Percentiles rank a stretch among this genome's conserved stretches.
These are phyloP conservation scores for Eucalyptus urophylla DNA, from an alignment of 345 rosid species.

Conservation along the genomic window DNA sequence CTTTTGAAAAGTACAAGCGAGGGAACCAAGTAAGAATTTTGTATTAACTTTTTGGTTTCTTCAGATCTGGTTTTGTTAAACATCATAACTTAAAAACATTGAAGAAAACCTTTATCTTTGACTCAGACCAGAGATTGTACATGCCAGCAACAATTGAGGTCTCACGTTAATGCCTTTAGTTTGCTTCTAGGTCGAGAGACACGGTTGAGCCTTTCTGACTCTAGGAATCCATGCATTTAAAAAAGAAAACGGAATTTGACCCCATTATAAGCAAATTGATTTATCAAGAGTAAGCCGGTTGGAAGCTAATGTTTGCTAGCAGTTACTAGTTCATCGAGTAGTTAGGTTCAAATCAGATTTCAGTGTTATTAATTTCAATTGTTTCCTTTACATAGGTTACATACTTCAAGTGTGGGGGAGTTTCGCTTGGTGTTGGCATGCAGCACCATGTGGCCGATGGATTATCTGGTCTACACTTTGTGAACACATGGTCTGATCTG, in stretches of 20 bases:
- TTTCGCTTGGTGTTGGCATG: conserved; percentile 66
- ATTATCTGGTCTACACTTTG: conserved; percentile 61
- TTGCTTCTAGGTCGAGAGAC: neutral
- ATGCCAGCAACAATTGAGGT: neutral
- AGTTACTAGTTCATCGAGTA: neutral
- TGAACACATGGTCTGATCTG: conserved; percentile 94
- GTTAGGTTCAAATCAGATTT: neutral
- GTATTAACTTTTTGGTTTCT: neutral
- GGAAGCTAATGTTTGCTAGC: neutral
- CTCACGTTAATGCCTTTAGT: neutral
- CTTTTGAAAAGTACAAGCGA: neutral
- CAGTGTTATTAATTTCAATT: neutral
- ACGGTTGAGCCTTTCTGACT: neutral
- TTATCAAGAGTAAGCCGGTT: neutral
- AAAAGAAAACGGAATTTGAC: neutral
- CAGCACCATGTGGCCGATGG: neutral
- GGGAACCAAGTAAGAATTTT: neutral
- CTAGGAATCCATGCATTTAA: neutral
- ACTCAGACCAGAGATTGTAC: neutral
- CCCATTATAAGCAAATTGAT: neutral
- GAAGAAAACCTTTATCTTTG: neutral
- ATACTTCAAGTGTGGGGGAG: conserved; percentile 8
- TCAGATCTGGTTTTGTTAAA: neutral
- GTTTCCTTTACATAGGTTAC: neutral
- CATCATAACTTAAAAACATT: neutral